Percentiles rank a stretch among this genome's conserved stretches.
Conservation (phyloP, 2,329 filamentous ascomycete genomes). For the Fonsecaea monophora region DNA sequence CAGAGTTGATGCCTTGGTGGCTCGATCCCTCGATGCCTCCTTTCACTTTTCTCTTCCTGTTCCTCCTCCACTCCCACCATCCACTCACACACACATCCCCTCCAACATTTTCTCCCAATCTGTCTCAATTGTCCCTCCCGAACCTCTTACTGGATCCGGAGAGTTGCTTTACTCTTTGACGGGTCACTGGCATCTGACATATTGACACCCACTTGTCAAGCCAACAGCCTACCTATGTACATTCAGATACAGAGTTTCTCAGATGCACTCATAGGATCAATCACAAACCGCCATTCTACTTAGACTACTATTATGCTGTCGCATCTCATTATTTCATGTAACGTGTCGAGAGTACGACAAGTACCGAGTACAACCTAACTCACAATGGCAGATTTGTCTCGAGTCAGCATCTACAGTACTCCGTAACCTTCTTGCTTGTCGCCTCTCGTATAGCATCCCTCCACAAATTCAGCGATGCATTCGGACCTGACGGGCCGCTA, state of each 20-base stretch:
- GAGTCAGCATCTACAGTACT: neutral
- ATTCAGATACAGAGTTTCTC: neutral
- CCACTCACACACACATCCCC: slow-evolving; percentile 1
- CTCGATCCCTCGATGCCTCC: neutral
- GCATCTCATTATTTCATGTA: neutral
- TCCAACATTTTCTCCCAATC: slow-evolving; percentile 20
- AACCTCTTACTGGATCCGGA: neutral
- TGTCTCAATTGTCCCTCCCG: slow-evolving; percentile 9
- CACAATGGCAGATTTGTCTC: neutral
- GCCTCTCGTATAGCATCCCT: neutral
- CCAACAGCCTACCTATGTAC: neutral
- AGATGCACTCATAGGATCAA: neutral
- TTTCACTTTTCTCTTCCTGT: neutral
- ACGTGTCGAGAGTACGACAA: neutral
- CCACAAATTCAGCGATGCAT: slow-evolving; percentile 2
- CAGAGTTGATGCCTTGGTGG: slow-evolving; percentile 9
- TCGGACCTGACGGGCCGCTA: slow-evolving; percentile 1
- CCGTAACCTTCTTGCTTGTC: neutral
- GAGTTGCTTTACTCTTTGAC: neutral
- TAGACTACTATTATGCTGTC: neutral
- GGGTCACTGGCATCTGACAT: slow-evolving; percentile 15
- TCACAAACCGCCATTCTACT: neutral
- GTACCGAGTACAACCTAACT: neutral
- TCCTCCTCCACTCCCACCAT: neutral
- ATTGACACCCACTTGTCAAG: neutral